Evolutionary conservation across 1,139 yeast genomes (phyloP).

Genomic region (Pneumocystis sp.): DNA sequence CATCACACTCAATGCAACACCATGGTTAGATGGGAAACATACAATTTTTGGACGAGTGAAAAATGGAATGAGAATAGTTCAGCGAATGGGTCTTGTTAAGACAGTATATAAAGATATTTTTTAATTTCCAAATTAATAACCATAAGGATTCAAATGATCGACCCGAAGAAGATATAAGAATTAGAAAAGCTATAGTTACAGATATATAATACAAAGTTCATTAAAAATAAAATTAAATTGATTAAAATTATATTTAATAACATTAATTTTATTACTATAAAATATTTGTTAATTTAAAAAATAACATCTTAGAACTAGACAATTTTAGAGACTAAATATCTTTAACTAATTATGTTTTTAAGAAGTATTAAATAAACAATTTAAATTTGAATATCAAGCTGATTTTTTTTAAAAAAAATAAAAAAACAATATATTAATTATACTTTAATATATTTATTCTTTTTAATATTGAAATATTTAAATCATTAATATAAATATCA

Average conservation of each 20-base stretch:
- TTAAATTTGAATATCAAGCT: no score
- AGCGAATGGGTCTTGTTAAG: constrained; percentile 38
- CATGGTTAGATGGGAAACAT: constrained; percentile 34
- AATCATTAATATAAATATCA: no score
- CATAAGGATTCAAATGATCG: constrained; percentile 23
- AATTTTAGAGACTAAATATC: no score
- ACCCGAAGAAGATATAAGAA: constrained; percentile 24
- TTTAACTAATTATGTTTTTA: no score
- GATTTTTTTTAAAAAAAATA: no score
- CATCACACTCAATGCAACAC: constrained; percentile 35
- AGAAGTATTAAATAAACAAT: no score
- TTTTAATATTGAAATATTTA: no score
- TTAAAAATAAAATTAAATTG: neutral
- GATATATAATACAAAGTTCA: neutral
- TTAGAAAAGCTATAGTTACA: constrained; percentile 7
- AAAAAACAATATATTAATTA: no score
- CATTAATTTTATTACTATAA: neutral
- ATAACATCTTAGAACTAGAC: no score
- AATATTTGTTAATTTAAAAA: neutral
- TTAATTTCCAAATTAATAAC: neutral
- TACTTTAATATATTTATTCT: no score
- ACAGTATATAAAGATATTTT: constrained; percentile 14
- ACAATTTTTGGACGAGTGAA: constrained; percentile 49
- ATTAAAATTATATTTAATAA: neutral
- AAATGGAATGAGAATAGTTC: constrained; percentile 38